A percentile compares a stretch with the other conserved stretches of the same genome.
phyloP scores from a whole-genome alignment of 169 alveolate species.

The Eimeria maxima region DNA sequence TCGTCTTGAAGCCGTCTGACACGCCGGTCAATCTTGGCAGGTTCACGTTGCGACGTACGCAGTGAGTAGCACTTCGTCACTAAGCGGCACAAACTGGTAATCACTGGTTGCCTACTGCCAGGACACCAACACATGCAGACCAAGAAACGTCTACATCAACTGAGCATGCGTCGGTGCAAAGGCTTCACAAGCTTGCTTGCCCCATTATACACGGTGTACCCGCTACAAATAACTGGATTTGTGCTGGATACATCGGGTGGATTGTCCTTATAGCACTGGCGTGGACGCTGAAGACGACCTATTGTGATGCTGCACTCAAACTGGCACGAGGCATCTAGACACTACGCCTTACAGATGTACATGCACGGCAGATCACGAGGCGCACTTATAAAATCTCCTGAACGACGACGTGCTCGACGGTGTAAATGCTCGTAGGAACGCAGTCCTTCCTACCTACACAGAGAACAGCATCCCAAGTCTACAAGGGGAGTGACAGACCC shows the following conservation, averaged over 20 bases:
- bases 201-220: not conserved
- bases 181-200: not conserved
- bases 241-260: slow-evolving; percentile 51
- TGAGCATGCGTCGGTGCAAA: slow-evolving; percentile 26
- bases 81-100: not conserved
- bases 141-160: not conserved
- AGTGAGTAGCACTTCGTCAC: not conserved
- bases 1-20: slow-evolving; percentile 46
- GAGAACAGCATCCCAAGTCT: not conserved
- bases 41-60: not conserved
- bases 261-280: slow-evolving; percentile 24
- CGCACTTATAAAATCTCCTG: slow-evolving; percentile 59
- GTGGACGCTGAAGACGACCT: slow-evolving; percentile 34
- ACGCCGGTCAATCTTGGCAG: slow-evolving; percentile 59
- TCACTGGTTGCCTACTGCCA: slow-evolving; percentile 1
- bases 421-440: slow-evolving; percentile 17
- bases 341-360: not conserved
- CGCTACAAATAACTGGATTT: not conserved
- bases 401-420: slow-evolving; percentile 57
- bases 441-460: slow-evolving; percentile 62
- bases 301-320: slow-evolving; percentile 30
- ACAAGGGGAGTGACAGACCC: not conserved
- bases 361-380: not conserved
- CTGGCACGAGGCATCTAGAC: not conserved
- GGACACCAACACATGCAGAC: not conserved